These are phyloP conservation scores for Penicillium sp. DNA, from an alignment of 2,329 filamentous ascomycete genomes.

Conservation along the genomic window DNA sequence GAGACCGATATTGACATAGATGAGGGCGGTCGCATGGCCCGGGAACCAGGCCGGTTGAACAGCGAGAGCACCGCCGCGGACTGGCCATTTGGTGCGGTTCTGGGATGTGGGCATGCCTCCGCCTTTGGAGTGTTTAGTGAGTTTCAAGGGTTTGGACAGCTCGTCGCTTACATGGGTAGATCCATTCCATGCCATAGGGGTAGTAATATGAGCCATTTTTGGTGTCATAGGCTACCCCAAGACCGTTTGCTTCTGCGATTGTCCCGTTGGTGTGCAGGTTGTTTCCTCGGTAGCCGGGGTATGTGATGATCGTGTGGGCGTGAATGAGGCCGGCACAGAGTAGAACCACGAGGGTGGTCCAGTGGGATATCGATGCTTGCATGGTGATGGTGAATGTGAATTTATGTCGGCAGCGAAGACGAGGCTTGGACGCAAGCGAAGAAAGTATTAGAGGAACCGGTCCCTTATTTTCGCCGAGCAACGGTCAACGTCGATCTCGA, in stretches of 20 bases:
- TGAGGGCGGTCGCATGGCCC: slow-evolving; percentile 75
- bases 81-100: slow-evolving; percentile 91
- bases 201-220: slow-evolving; percentile 52
- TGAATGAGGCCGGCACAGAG: slow-evolving; percentile 41
- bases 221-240: slow-evolving; percentile 44
- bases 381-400: slow-evolving; percentile 27
- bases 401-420: not conserved
- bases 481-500: slow-evolving; percentile 7
- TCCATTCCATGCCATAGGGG: slow-evolving; percentile 93
- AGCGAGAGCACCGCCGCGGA: slow-evolving; percentile 79
- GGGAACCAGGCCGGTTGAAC: slow-evolving; percentile 96
- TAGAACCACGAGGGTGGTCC: slow-evolving; percentile 30
- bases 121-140: slow-evolving; percentile 53
- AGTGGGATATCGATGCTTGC: slow-evolving; percentile 28
- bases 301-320: slow-evolving; percentile 75
- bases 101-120: slow-evolving; percentile 73
- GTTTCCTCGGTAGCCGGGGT: slow-evolving; percentile 84
- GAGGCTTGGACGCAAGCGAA: not conserved
- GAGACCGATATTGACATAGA: slow-evolving; percentile 90
- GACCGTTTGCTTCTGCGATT: slow-evolving; percentile 42
- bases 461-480: not conserved
- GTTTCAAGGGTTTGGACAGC: not conserved
- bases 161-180: slow-evolving; percentile 76
- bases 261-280: slow-evolving; percentile 75
- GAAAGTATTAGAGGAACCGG: not conserved